Conservation (phyloP, 768 basidiomycete genomes). For the Punctularia strigosozonata region DNA sequence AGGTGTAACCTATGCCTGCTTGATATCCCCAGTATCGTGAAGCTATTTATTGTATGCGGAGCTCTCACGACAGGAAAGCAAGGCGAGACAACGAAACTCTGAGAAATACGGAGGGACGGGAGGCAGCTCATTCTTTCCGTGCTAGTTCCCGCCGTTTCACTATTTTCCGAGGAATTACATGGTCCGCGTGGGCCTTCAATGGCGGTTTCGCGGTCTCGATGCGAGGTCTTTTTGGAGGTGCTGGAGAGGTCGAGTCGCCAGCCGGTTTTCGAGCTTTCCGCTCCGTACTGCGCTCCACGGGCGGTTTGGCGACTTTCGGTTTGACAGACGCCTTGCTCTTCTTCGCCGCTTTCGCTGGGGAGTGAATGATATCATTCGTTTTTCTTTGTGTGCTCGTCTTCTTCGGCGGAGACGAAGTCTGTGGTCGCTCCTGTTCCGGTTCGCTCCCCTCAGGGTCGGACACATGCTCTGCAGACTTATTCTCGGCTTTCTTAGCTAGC, state of each 20-base stretch:
- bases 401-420: background rate
- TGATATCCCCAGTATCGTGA: background rate
- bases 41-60: no score
- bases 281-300: no score
- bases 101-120: no score
- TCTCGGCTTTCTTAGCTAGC: background rate
- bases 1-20: background rate
- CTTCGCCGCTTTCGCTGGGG: background rate
- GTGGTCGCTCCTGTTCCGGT: no score
- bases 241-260: background rate
- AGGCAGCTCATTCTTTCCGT: no score
- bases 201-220: background rate
- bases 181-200: background rate
- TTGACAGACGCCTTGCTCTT: background rate
- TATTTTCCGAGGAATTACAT: background rate
- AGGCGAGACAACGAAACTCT: no score
- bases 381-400: background rate
- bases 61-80: no score
- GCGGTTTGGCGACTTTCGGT: no score
- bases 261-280: no score
- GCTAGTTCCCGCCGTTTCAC: conserved; percentile 1
- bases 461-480: background rate
- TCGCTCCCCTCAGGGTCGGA: background rate
- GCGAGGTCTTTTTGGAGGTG: background rate
- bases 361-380: background rate